Conservation (phyloP, 2,329 filamentous ascomycete genomes). For the Verticillium dahliae region DNA sequence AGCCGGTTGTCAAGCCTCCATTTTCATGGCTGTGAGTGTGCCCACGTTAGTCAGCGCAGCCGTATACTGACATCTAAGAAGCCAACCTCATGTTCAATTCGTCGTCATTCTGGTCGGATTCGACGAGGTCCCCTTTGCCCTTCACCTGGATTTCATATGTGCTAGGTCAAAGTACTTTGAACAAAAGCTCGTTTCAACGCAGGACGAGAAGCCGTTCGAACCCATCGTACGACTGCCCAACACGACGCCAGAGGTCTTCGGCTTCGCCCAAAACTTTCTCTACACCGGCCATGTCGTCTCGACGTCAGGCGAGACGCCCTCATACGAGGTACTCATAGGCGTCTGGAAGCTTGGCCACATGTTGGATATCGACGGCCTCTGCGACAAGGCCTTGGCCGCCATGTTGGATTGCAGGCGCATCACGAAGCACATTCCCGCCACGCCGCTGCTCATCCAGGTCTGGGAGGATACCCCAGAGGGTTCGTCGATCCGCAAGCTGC, state of each 20-base stretch:
- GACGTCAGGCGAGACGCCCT: slow-evolving; percentile 33
- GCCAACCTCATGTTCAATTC: slow-evolving; percentile 22
- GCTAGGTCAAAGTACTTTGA: slow-evolving; percentile 42
- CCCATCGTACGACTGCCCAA: slow-evolving; percentile 43
- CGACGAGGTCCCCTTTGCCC: slow-evolving; percentile 46
- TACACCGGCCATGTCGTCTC: slow-evolving; percentile 44
- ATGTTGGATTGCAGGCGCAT: slow-evolving; percentile 50
- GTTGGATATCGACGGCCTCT: slow-evolving; percentile 47
- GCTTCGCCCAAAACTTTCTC: slow-evolving; percentile 47
- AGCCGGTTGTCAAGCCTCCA: slow-evolving; percentile 4
- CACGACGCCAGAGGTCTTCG: slow-evolving; percentile 42
- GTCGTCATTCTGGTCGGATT: slow-evolving; percentile 48
- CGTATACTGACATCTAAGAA: background rate
- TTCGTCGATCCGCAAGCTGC: slow-evolving; percentile 50
- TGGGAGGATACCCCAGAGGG: slow-evolving; percentile 58
- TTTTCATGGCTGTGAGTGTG: slow-evolving; percentile 33
- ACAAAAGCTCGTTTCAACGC: slow-evolving; percentile 31
- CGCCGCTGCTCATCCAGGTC: slow-evolving; percentile 51
- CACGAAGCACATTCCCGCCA: slow-evolving; percentile 50
- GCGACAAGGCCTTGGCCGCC: slow-evolving; percentile 46
- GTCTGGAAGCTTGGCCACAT: slow-evolving; percentile 51
- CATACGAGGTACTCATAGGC: slow-evolving; percentile 47
- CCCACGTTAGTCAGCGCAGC: background rate
- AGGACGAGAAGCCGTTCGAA: slow-evolving; percentile 34
- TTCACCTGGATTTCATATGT: slow-evolving; percentile 54